Evolutionary conservation across 2,329 filamentous ascomycete genomes (phyloP), one percentile per base, ranked within the genome.

Genomic region (Colletotrichum sansevieriae): DNA sequence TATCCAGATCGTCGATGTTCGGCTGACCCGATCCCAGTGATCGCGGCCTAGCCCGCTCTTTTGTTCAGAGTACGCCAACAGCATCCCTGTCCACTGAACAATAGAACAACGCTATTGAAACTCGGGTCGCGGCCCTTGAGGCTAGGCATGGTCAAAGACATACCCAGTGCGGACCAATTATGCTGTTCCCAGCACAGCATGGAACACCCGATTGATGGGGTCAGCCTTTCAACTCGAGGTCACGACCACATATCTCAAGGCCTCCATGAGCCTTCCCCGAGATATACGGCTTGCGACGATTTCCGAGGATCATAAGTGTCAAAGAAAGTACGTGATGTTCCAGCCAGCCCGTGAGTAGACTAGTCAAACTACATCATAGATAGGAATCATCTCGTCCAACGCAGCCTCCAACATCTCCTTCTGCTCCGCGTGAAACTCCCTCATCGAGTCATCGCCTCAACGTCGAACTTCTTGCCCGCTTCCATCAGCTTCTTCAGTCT

Each of bases 31-130:
- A 39, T 39, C 37, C 9, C 37, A 4, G 37, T 9, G 7, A 15
- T n/a, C 33, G 4, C 35, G 52, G 35, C 35, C 52, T 37, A 18
- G 52, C 35, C 33, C 35, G 35, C 35, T 18, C 8, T 61, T 68
- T 68, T 68, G 65, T 68, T 59, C 15, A 13, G 11, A 1, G 11
- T n/a, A 6, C 20, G 8, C 22, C 41, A 0, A 47, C 61, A 54
- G 58, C 4, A n/a, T 15, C 11, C 54, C 10, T 47, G 60, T 25
- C 13, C 37, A n/a, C 15, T 29, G 2, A 15, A 13, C 6, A 6
- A 1, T 20, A 2, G 39, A 59, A 65, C 65, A 68, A 65, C 49
- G 65, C 18, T 7, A 29, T 59, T 68, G 39, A 20, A 54, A 25
- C 41, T 6, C 22, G 51, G 46, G 11, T 13, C 29, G 12, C 3